Evolutionary conservation across 1,284 basidiomycete species (phyloP).

Genomic region (Clitocybe nebularis): DNA sequence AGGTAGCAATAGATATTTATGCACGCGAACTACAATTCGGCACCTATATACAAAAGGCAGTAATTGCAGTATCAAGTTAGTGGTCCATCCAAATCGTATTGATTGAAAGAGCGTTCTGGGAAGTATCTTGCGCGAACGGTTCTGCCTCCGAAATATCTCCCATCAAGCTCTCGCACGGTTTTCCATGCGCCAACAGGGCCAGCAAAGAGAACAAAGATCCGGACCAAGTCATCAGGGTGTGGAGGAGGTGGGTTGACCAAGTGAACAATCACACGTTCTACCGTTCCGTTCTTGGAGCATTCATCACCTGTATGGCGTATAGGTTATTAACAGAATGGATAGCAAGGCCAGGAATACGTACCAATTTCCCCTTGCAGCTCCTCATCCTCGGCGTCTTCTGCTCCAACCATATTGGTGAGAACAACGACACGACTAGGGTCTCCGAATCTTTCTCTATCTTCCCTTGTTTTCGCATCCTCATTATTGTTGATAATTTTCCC

Average conservation of each 20-base stretch:
- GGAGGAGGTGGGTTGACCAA: slow-evolving; percentile 60
- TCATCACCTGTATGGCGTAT: slow-evolving; percentile 75
- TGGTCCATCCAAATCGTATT: slow-evolving; percentile 44
- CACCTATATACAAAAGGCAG: too few relatives aligned
- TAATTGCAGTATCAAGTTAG: slow-evolving; percentile 19
- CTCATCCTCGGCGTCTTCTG: slow-evolving; percentile 80
- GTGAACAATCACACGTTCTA: slow-evolving; percentile 86
- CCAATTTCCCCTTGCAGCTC: slow-evolving; percentile 87
- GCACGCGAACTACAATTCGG: too few relatives aligned
- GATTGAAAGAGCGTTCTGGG: slow-evolving; percentile 58
- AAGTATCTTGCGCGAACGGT: slow-evolving; percentile 83
- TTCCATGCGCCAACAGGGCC: slow-evolving; percentile 94
- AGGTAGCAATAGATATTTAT: too few relatives aligned
- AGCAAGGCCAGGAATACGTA: slow-evolving; percentile 30
- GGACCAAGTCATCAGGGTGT: slow-evolving; percentile 65
- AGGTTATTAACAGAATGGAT: slow-evolving; percentile 5
- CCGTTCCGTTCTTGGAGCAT: slow-evolving; percentile 85
- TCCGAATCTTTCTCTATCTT: slow-evolving; percentile 77
- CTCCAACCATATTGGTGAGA: slow-evolving; percentile 82
- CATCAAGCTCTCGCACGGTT: slow-evolving; percentile 87
- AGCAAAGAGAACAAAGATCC: slow-evolving; percentile 82
- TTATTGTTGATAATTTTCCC: slow-evolving; percentile 87
- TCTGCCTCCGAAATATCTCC: slow-evolving; percentile 85
- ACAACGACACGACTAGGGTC: slow-evolving; percentile 87
- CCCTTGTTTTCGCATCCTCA: slow-evolving; percentile 68